phyloP scores from a whole-genome alignment of 2,329 filamentous ascomycete species.

The Paradendryphiella salina region DNA sequence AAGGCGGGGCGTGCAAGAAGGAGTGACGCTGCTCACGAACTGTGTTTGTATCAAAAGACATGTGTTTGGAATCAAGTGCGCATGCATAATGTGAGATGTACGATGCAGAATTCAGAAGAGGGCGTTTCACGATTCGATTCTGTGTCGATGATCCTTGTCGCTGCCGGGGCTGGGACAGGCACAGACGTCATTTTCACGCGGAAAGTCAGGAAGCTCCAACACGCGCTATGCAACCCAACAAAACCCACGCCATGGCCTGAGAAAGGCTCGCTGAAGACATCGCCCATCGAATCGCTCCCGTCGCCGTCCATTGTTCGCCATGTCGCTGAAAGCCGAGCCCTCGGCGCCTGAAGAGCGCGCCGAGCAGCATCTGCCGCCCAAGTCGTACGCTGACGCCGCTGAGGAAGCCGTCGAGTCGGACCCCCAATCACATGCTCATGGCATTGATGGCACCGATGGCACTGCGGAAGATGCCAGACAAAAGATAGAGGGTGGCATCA shows the following conservation, averaged over 20 bases:
- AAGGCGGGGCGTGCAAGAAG: too few relatives aligned
- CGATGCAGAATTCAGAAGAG: too few relatives aligned
- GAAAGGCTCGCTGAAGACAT: constrained; percentile 2
- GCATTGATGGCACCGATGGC: constrained; percentile 24
- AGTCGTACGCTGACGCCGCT: constrained; percentile 51
- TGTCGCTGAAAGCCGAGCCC: constrained; percentile 50
- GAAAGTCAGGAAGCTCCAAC: constrained; percentile 26
- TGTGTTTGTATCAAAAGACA: too few relatives aligned
- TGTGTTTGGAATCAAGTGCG: too few relatives aligned
- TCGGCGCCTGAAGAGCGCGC: constrained; percentile 47
- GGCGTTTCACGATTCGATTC: too few relatives aligned
- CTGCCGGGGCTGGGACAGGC: not conserved
- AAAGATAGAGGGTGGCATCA: constrained; percentile 15
- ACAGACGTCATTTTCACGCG: constrained; percentile 25
- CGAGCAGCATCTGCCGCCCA: constrained; percentile 47
- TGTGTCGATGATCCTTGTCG: constrained; percentile 7
- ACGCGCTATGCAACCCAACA: constrained; percentile 27
- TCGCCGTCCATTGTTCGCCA: constrained; percentile 24
- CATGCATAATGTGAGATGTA: too few relatives aligned
- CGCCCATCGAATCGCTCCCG: constrained; percentile 5
- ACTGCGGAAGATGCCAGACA: constrained; percentile 12
- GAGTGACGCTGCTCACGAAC: too few relatives aligned
- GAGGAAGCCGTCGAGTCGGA: constrained; percentile 38
- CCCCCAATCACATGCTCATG: constrained; percentile 30
- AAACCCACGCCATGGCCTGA: constrained; percentile 17